A percentile compares a stretch with the other conserved stretches of the same genome.
These are phyloP conservation scores for Verticillium nubilum DNA, from an alignment of 2,329 filamentous ascomycete species.

Conservation along the genomic window DNA sequence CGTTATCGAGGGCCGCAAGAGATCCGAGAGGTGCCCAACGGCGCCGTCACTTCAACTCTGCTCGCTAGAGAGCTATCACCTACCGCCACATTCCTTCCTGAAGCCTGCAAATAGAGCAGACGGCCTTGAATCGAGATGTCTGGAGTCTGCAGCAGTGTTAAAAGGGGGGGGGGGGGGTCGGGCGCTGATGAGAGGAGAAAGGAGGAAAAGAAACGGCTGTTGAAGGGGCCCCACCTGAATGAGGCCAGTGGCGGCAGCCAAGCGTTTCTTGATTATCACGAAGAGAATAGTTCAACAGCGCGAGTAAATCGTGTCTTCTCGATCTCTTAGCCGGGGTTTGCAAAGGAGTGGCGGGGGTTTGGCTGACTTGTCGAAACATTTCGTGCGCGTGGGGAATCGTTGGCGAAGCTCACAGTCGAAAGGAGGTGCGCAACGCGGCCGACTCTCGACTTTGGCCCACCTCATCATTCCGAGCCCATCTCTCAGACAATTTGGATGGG, in stretches of 20 bases:
- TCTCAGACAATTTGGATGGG: too few relatives aligned
- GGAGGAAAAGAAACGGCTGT: neutral
- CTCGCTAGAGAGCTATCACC: neutral
- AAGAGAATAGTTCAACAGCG: neutral
- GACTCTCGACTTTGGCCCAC: too few relatives aligned
- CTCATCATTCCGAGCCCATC: too few relatives aligned
- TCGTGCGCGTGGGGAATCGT: too few relatives aligned
- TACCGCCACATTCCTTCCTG: neutral
- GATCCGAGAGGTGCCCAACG: neutral
- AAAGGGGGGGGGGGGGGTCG: neutral
- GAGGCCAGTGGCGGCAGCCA: neutral
- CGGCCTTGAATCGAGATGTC: neutral
- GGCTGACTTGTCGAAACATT: too few relatives aligned
- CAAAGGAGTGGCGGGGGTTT: too few relatives aligned
- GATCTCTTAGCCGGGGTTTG: too few relatives aligned
- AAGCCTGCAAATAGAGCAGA: neutral
- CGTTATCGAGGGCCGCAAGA: too few relatives aligned
- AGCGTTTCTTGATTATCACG: neutral
- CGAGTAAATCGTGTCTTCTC: neutral
- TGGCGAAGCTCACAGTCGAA: too few relatives aligned
- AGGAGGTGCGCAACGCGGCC: too few relatives aligned
- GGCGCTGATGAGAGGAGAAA: neutral
- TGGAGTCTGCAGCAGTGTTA: neutral
- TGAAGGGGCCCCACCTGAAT: neutral
- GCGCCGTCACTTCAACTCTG: neutral